These are phyloP conservation scores for Metarhizium robertsii DNA, from an alignment of 2,329 filamentous ascomycete species.

Conservation along the genomic window DNA sequence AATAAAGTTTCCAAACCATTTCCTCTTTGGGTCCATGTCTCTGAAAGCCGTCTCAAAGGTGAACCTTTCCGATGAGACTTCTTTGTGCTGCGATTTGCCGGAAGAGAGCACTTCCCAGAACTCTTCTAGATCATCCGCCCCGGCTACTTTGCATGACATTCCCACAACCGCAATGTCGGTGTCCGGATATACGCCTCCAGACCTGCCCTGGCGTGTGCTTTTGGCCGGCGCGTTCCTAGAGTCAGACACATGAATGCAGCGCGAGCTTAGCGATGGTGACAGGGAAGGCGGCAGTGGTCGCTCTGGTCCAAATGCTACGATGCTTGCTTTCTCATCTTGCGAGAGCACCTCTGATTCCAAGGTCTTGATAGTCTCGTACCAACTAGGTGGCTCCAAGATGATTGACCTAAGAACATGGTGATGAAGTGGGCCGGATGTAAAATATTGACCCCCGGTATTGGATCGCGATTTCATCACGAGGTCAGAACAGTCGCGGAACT, in stretches of 20 bases:
- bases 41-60: neutral
- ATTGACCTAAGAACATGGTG: neutral
- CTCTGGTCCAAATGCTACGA: constrained; percentile 1
- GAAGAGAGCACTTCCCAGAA: constrained; percentile 20
- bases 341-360: neutral
- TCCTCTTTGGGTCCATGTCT: neutral
- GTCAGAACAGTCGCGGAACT: neutral
- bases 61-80: constrained; percentile 2
- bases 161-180: constrained; percentile 28
- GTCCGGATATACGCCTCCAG: neutral
- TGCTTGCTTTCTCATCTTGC: neutral
- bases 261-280: neutral
- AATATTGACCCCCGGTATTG: neutral
- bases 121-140: constrained; percentile 21
- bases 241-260: constrained; percentile 10
- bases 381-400: constrained; percentile 46
- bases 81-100: constrained; percentile 7
- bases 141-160: constrained; percentile 28
- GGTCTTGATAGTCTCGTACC: constrained; percentile 30
- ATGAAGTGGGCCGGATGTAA: neutral
- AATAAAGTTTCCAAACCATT: constrained; percentile 16
- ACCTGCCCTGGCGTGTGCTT: neutral
- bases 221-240: neutral
- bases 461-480: neutral
- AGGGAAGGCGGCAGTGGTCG: neutral